These are phyloP conservation scores for Colletotrichum echinochloae DNA, from an alignment of 2,329 filamentous ascomycete genomes.

Conservation along the genomic window DNA sequence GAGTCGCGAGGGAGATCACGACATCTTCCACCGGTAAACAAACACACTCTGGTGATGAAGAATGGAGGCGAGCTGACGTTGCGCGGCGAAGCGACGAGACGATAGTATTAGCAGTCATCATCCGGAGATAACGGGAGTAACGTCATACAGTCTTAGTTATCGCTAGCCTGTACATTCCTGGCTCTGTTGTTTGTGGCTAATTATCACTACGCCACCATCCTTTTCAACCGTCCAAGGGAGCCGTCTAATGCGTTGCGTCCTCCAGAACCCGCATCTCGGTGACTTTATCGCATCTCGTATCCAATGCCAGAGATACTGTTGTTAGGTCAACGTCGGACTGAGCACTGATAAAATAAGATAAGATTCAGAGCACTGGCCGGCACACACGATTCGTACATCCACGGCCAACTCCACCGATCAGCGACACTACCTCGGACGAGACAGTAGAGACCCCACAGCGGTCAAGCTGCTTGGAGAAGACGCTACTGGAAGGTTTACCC, in stretches of 20 bases:
- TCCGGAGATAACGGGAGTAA: background rate
- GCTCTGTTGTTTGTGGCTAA: background rate
- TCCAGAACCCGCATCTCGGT: no score
- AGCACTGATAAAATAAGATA: background rate
- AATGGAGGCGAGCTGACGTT: background rate
- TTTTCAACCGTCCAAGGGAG: no score
- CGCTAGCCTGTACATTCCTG: background rate
- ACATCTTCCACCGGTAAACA: no score
- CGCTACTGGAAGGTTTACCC: constrained; percentile 35
- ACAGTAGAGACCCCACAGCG: constrained; percentile 16
- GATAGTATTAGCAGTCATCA: background rate
- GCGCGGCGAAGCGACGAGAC: no score
- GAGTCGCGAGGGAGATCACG: background rate
- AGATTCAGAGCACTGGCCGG: no score
- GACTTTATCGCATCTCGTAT: no score
- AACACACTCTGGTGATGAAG: background rate
- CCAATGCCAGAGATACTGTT: no score
- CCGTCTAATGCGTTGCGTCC: background rate
- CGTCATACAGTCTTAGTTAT: background rate
- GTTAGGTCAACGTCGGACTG: no score
- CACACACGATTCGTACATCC: no score
- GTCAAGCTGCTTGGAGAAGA: background rate
- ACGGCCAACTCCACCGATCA: background rate
- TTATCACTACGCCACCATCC: background rate
- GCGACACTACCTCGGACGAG: background rate